phyloP scores from a whole-genome alignment of 2,329 filamentous ascomycete species.

The Chaetomium globosum region DNA sequence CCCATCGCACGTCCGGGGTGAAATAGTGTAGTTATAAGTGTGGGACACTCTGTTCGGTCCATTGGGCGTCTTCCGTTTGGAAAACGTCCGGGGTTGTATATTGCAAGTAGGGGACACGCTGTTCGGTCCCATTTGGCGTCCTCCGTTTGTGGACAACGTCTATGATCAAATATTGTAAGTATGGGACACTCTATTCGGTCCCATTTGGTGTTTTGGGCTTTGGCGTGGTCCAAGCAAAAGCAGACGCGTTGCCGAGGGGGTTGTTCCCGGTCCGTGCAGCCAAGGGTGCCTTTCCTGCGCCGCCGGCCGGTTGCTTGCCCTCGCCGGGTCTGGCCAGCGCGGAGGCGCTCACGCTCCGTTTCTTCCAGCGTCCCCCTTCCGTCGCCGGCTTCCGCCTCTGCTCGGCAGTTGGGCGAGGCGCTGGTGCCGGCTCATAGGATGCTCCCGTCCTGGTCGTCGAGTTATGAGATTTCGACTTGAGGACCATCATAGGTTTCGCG shows the following conservation, averaged over 20 bases:
- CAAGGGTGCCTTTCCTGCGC: constrained; percentile 42
- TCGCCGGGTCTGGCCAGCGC: constrained; percentile 40
- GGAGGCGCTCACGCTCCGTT: constrained; percentile 48
- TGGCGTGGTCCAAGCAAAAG: constrained; percentile 86
- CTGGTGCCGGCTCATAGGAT: constrained; percentile 55
- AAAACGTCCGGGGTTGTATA: too few relatives aligned
- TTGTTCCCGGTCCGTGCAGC: constrained; percentile 66
- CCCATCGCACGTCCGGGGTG: not conserved
- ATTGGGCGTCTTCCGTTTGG: too few relatives aligned
- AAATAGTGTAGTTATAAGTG: not conserved
- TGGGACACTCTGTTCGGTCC: not conserved
- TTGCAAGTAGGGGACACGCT: constrained; percentile 4
- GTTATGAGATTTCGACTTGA: constrained; percentile 72
- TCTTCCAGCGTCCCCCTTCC: constrained; percentile 40
- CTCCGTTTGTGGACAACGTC: constrained; percentile 44
- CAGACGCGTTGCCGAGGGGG: constrained; percentile 87
- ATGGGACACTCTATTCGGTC: constrained; percentile 38
- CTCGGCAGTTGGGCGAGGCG: constrained; percentile 51
- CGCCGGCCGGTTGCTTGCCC: constrained; percentile 23
- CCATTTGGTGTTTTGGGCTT: constrained; percentile 49
- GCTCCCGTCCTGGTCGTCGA: constrained; percentile 55
- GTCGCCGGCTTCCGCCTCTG: constrained; percentile 46
- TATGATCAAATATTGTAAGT: too few relatives aligned
- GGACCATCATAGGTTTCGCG: constrained; percentile 81
- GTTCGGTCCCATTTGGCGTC: constrained; percentile 45